A percentile compares a stretch with the other conserved stretches of the same genome.
phyloP scores from a whole-genome alignment of 495 filamentous ascomycete species.

The Xylaria bambusicola region DNA sequence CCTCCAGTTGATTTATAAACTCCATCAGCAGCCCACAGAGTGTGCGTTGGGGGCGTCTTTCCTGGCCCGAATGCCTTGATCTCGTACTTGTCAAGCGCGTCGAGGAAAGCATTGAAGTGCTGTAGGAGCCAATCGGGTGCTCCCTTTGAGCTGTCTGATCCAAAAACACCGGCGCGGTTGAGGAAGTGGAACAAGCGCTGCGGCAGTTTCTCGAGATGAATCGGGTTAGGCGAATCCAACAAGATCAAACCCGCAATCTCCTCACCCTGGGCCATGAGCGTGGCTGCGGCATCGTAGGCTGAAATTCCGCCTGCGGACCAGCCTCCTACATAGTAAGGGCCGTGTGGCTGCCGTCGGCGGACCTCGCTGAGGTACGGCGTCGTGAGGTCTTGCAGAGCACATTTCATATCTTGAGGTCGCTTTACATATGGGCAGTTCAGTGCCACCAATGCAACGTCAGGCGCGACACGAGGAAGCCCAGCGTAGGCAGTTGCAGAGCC shows the following conservation, averaged over 20 bases:
- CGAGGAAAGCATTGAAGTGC: slow-evolving; percentile 67
- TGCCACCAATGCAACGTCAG: slow-evolving; percentile 34
- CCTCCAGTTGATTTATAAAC: slow-evolving; percentile 60
- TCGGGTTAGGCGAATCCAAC: slow-evolving; percentile 6
- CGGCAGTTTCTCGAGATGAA: slow-evolving; percentile 1
- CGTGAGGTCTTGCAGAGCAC: slow-evolving; percentile 29
- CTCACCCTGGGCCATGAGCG: slow-evolving; percentile 55
- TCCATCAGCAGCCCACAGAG: slow-evolving; percentile 48
- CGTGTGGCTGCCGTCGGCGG: slow-evolving; percentile 45
- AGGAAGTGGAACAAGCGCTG: slow-evolving; percentile 3
- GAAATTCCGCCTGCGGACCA: slow-evolving; percentile 75
- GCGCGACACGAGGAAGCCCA: slow-evolving; percentile 34
- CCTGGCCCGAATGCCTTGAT: slow-evolving; percentile 32
- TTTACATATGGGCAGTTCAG: slow-evolving; percentile 50
- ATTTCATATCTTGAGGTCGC: slow-evolving; percentile 30
- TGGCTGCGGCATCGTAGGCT: slow-evolving; percentile 65
- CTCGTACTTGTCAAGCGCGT: slow-evolving; percentile 61
- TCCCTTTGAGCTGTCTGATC: not conserved
- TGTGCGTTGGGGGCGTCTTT: slow-evolving; percentile 16
- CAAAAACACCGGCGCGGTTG: not conserved
- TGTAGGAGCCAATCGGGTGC: slow-evolving; percentile 64
- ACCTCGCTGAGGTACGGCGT: slow-evolving; percentile 46
- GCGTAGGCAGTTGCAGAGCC: slow-evolving; percentile 57
- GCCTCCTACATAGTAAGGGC: slow-evolving; percentile 58
- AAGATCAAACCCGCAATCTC: not conserved